Conservation (phyloP, 257 asterid genomes). For the Solanum habrochaites region DNA sequence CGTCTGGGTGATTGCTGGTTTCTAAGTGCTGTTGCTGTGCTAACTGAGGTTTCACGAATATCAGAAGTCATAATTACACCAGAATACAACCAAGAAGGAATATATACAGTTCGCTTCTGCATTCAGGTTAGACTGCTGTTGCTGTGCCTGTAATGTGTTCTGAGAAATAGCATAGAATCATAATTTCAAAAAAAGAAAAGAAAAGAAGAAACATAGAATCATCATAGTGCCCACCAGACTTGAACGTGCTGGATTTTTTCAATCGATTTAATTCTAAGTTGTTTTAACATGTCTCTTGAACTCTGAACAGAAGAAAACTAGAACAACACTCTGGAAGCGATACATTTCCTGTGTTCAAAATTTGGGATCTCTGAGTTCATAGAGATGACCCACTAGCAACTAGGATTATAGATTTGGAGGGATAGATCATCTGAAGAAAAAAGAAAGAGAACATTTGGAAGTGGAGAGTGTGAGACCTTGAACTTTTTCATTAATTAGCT, state of each 20-base stretch:
- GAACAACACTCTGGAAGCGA: background rate
- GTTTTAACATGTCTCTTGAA: background rate
- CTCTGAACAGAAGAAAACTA: background rate
- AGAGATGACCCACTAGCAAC: background rate
- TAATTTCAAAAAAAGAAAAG: too few relatives aligned
- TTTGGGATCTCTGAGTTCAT: background rate
- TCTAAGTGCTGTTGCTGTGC: slow-evolving; percentile 97
- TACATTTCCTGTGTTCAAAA: background rate
- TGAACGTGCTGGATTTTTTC: background rate
- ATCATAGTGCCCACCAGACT: background rate
- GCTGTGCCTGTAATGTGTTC: background rate
- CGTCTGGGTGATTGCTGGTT: slow-evolving; percentile 99
- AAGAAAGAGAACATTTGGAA: background rate
- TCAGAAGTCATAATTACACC: slow-evolving; percentile 96
- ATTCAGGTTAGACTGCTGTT: slow-evolving; percentile 34
- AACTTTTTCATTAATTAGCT: background rate
- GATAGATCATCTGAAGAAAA: background rate
- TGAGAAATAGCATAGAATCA: background rate
- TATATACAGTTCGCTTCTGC: slow-evolving; percentile 95
- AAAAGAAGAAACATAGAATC: background rate
- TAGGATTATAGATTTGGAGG: background rate
- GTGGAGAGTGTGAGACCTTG: background rate
- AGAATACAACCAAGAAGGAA: slow-evolving; percentile 84
- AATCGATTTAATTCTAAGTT: background rate
- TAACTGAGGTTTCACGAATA: slow-evolving; percentile 85